These are phyloP conservation scores for Cyberlindnera sargentensis DNA, from an alignment of 805 yeast genomes.

Conservation along the genomic window DNA sequence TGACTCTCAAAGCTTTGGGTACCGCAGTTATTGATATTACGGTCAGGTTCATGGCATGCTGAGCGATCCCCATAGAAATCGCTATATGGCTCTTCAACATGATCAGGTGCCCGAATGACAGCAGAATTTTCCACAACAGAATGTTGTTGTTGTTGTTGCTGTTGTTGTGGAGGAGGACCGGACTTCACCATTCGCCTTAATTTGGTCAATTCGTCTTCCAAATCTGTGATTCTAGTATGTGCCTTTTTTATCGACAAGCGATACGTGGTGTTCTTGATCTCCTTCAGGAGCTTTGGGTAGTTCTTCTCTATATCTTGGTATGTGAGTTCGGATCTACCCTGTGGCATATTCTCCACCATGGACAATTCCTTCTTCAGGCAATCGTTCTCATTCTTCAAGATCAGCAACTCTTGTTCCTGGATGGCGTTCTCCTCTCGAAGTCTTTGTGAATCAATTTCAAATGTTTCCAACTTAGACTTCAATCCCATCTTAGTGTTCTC, in stretches of 20 bases:
- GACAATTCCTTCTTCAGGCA: constrained; percentile 1
- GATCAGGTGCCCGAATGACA: background rate
- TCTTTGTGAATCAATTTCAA: background rate
- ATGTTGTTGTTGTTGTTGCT: background rate
- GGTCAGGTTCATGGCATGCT: too few relatives aligned
- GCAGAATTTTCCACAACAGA: background rate
- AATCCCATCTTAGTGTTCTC: background rate
- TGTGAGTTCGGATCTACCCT: background rate
- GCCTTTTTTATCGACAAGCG: constrained; percentile 5
- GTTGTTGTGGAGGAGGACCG: background rate
- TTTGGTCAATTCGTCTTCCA: constrained; percentile 1
- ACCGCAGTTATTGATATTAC: background rate
- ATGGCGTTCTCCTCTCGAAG: background rate
- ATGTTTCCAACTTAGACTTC: background rate
- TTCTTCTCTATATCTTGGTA: constrained; percentile 6
- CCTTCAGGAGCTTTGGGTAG: constrained; percentile 4
- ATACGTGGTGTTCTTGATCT: constrained; percentile 3
- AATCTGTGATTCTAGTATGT: constrained; percentile 3
- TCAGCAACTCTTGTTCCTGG: background rate
- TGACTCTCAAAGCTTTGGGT: background rate
- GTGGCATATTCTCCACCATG: background rate
- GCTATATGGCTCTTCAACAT: constrained; percentile 1
- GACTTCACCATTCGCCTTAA: background rate
- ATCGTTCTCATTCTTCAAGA: constrained; percentile 1
- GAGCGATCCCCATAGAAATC: background rate